These are phyloP conservation scores for Pythium coloratum DNA, from an alignment of 352 stramenopile genomes.

Conservation along the genomic window DNA sequence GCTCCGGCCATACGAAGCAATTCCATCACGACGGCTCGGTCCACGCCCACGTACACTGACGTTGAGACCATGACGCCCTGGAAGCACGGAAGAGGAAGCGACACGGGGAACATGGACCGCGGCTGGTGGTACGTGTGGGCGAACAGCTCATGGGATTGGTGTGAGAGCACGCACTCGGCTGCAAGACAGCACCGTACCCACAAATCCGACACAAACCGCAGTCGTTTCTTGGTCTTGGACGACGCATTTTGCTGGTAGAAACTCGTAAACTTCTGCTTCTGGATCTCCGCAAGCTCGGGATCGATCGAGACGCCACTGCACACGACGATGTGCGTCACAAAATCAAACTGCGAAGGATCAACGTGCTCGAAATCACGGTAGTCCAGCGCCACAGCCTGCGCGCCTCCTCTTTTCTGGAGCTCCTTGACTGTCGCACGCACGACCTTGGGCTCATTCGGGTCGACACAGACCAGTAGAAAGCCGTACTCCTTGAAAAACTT, in stretches of 20 bases:
- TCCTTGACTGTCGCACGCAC: slow-evolving; percentile 42
- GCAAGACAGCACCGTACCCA: slow-evolving; percentile 73
- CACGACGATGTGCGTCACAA: slow-evolving; percentile 67
- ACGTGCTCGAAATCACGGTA: slow-evolving; percentile 50
- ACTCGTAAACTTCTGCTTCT: slow-evolving; percentile 10
- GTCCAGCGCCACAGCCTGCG: slow-evolving; percentile 48
- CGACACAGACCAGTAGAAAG: slow-evolving; percentile 59
- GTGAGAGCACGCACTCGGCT: slow-evolving; percentile 42
- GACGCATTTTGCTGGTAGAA: slow-evolving; percentile 21
- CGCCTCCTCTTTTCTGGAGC: slow-evolving; percentile 32
- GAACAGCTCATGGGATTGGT: slow-evolving; percentile 56
- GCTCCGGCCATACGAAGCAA: slow-evolving; percentile 59
- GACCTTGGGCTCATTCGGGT: slow-evolving; percentile 45
- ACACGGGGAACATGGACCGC: slow-evolving; percentile 44
- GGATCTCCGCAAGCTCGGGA: slow-evolving; percentile 12
- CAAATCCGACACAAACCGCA: slow-evolving; percentile 58
- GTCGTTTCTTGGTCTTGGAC: slow-evolving; percentile 26
- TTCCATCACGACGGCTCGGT: slow-evolving; percentile 61
- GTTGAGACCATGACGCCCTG: slow-evolving; percentile 45
- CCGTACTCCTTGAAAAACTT: slow-evolving; percentile 47
- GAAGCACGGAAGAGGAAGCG: slow-evolving; percentile 56
- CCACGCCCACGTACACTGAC: slow-evolving; percentile 63
- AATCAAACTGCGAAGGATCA: slow-evolving; percentile 52
- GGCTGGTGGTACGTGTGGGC: slow-evolving; percentile 35
- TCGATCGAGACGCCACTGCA: slow-evolving; percentile 45